Evolutionary conservation across 2,329 filamentous ascomycete genomes (phyloP), one percentile per base, ranked within the genome.

Genomic region (Pseudofabraea citricarpa): DNA sequence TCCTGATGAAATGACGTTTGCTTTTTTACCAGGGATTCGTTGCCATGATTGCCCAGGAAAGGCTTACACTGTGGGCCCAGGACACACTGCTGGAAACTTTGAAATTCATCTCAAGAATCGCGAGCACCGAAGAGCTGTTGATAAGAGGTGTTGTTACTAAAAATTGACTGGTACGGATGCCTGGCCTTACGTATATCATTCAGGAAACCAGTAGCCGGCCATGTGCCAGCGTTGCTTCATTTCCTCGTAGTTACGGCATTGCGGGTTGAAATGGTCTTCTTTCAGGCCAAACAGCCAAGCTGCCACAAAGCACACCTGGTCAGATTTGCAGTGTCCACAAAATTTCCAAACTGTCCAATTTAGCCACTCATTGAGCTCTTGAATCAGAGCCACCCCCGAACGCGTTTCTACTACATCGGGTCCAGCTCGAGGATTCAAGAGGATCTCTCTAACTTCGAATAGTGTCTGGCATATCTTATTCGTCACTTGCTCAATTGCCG

Each of bases 271-370:
- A 31, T 31, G 27, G 16, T 31, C 27, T 10, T 31, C 6, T 12
- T 12, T 6, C 13, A 31, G 16, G 27, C 27, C 27, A 12, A 12
- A 31, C 13, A 15, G 27, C 13, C 3, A 31, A 15, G 27, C 2
- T 12, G 27, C 27, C 6, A 31, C 16, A 31, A n/a, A 31, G 27
- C 27, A 31, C 13, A 31, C 13, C 3, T 12, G 13, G 27, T 31
- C 27, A 4, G 13, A 15, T 10, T 8, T 23, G 36, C 36, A 31
- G 13, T 12, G 16, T 15, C 20, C 18, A 23, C 36, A 38, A 7
- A 22, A 18, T 13, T 38, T 38, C 36, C 36, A 38, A 21, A 21
- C 24, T 23, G 36, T 38, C 36, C 36, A 38, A 8, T 20, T 12
- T 21, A 38, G 12, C 13, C 22, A 38, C n/a, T 20, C 16, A 12